Percentiles rank a stretch among this genome's conserved stretches.
Conservation (phyloP, 495 filamentous ascomycete species). For the Aspergillus ostianus region DNA sequence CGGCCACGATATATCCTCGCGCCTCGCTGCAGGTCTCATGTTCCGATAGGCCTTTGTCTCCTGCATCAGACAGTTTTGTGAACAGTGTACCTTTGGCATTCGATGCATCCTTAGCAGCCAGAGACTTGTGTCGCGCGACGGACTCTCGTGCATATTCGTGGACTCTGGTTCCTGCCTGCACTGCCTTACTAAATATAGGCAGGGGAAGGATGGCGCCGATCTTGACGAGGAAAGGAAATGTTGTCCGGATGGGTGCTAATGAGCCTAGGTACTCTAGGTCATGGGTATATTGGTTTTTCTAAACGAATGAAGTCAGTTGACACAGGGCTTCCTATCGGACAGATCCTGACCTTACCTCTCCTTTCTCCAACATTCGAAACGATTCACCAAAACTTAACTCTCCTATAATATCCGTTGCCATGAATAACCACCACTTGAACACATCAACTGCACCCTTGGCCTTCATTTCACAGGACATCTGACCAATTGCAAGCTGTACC, state of each 20-base stretch:
- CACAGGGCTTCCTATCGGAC: not conserved
- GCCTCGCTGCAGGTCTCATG: constrained; percentile 44
- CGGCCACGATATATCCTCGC: constrained; percentile 48
- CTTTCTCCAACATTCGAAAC: constrained; percentile 53
- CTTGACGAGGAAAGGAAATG: constrained; percentile 32
- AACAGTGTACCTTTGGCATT: constrained; percentile 46
- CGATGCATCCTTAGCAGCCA: constrained; percentile 36
- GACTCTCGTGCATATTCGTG: constrained; percentile 35
- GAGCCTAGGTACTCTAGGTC: constrained; percentile 32
- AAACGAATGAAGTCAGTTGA: not conserved
- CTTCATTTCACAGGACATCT: constrained; percentile 34
- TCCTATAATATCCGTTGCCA: constrained; percentile 56
- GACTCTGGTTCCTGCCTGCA: constrained; percentile 13
- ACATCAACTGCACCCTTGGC: constrained; percentile 40
- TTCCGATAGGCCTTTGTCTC: constrained; percentile 34
- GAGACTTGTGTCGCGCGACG: constrained; percentile 38
- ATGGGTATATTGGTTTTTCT: constrained; percentile 43
- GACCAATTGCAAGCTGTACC: constrained; percentile 30
- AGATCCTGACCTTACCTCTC: constrained; percentile 30
- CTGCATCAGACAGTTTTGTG: constrained; percentile 42
- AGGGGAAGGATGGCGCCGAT: constrained; percentile 13
- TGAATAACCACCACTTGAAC: constrained; percentile 56
- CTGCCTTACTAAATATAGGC: constrained; percentile 7
- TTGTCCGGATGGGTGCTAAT: constrained; percentile 31
- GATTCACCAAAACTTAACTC: constrained; percentile 58